Evolutionary conservation across 192 early-diverging fungal genomes (phyloP).

Genomic region (Linnemannia schmuckeri): DNA sequence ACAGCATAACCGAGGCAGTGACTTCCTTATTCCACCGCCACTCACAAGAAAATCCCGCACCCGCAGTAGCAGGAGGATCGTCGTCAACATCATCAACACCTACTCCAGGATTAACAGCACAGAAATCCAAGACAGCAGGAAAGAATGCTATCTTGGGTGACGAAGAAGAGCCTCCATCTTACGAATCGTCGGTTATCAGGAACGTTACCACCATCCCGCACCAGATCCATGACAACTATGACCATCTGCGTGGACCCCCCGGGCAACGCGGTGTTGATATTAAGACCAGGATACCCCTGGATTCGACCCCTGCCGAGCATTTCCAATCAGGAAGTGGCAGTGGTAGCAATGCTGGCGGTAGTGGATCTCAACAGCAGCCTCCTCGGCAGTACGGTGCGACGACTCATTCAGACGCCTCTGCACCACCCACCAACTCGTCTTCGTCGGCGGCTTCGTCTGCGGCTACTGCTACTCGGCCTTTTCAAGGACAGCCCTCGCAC

Average conservation of each 20-base stretch:
- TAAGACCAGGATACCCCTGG: conserved; percentile 47
- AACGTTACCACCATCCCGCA: background rate
- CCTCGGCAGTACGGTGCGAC: background rate
- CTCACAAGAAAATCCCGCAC: background rate
- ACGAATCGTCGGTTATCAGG: conserved; percentile 27
- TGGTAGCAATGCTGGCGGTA: background rate
- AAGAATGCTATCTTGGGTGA: background rate
- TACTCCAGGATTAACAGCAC: background rate
- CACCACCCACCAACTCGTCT: background rate
- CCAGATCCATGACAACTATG: conserved; percentile 55
- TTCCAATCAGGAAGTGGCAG: conserved; percentile 24
- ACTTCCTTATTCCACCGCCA: background rate
- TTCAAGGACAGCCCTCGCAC: conserved; percentile 21
- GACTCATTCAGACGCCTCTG: background rate
- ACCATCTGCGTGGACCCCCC: conserved; percentile 42
- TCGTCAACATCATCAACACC: background rate
- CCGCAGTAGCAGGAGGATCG: background rate
- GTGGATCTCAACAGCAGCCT: background rate
- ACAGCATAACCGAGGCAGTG: background rate
- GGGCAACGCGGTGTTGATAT: conserved; percentile 50
- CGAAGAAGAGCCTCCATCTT: conserved; percentile 42
- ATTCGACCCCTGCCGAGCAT: conserved; percentile 34
- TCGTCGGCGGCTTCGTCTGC: background rate
- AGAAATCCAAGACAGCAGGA: background rate
- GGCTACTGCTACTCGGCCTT: background rate